phyloP scores from a whole-genome alignment of 805 yeast species.

The Blastobotrys terrestris region DNA sequence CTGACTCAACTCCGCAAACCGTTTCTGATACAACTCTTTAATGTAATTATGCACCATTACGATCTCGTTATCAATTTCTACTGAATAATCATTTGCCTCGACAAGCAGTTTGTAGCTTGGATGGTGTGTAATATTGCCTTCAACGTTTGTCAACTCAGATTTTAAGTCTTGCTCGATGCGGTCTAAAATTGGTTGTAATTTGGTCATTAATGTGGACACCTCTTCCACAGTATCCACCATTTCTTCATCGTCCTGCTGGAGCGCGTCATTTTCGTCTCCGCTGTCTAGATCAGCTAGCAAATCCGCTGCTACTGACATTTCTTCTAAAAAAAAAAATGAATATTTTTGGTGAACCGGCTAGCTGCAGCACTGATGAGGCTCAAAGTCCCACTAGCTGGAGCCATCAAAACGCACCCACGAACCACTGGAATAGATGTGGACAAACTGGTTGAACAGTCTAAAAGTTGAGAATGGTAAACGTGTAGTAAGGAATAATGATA shows the following conservation, averaged over 20 bases:
- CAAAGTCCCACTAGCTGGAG: not conserved
- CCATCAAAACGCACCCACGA: no score
- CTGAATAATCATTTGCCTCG: conserved; percentile 48
- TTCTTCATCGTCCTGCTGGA: conserved; percentile 9
- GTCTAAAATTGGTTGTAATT: conserved; percentile 19
- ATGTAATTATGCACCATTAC: conserved; percentile 42
- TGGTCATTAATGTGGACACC: conserved; percentile 18
- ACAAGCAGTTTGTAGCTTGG: conserved; percentile 48
- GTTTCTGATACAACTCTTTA: conserved; percentile 46
- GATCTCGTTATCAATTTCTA: conserved; percentile 52
- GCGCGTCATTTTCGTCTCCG: conserved; percentile 16
- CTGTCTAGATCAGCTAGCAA: conserved; percentile 35
- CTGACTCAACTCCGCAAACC: conserved; percentile 67
- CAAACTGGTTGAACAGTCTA: no score
- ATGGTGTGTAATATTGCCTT: conserved; percentile 26
- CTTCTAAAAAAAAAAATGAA: no score
- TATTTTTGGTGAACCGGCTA: no score
- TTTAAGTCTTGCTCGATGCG: conserved; percentile 5
- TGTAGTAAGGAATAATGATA: no score
- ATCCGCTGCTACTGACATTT: conserved; percentile 35
- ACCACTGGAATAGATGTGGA: no score
- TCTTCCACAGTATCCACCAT: conserved; percentile 2
- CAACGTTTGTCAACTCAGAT: conserved; percentile 22
- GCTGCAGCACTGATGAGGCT: no score
- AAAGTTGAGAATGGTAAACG: no score